Evolutionary conservation across 1,284 basidiomycete species (phyloP), one percentile per base, ranked within the genome.

Genomic region (Sporisorium reilianum): DNA sequence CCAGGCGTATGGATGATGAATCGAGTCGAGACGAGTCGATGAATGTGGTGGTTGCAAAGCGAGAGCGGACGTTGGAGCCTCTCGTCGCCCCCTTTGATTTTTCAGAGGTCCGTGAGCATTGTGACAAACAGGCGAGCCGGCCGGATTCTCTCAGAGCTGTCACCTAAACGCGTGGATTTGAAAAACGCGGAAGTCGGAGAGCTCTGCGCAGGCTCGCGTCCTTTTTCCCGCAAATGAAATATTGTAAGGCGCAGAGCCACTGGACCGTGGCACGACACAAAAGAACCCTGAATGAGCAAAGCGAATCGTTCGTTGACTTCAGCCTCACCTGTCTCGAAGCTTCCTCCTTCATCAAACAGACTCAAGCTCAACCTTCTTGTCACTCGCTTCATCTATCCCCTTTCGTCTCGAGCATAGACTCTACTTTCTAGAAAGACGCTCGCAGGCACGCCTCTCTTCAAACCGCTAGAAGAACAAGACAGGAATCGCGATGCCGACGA

Each of bases 121-220:
- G n/a, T n/a, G n/a, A n/a, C n/a, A n/a, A n/a, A n/a, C n/a, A n/a
- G n/a, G n/a, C n/a, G 28, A 49, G 12, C 11, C 48, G 48, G 48
- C 48, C 48, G 46, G 46, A 22, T 32, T 25, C 28, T 51, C 49
- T 50, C 25, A n/a, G n/a, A 10, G 42, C 42, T 45, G 25, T 23
- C 8, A 38, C 36, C n/a, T n/a, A n/a, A 38, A n/a, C 14, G 34
- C 12, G 14, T 10, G 4, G n/a, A 40, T 5, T 8, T 8, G 5
- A 46, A 46, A 36, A 28, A 16, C 18, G 52, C 52, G 52, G 52
- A 42, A 54, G 41, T 52, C 50, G 50, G 49, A 50, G 4, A 40
- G 36, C 38, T n/a, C n/a, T n/a, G n/a, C n/a, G n/a, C n/a, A 42
- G 25, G 14, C 22, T 53, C 51, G 51, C 40, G 51, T 53, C 51